These are phyloP conservation scores for Entomortierella lignicola DNA, from an alignment of 192 early-diverging fungal species.

Conservation along the genomic window DNA sequence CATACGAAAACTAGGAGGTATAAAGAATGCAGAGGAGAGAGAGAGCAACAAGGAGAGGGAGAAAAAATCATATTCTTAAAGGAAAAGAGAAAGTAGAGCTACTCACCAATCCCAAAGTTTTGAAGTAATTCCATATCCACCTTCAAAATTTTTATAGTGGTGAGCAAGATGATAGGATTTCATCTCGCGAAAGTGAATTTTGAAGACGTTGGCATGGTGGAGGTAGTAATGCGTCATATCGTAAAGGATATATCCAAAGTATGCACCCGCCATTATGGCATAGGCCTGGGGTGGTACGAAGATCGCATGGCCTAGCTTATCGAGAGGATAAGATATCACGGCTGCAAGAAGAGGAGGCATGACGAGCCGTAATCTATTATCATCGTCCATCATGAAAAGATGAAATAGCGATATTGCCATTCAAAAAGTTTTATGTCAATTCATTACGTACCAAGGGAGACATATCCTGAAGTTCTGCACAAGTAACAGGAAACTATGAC, in stretches of 20 bases:
- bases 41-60: not conserved
- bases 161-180: slow-evolving; percentile 97
- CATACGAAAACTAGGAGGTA: too few relatives aligned
- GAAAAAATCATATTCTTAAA: not conserved
- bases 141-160: slow-evolving; percentile 92
- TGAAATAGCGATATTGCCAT: too few relatives aligned
- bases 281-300: slow-evolving; percentile 74
- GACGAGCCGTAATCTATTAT: slow-evolving; percentile 88
- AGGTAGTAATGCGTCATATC: slow-evolving; percentile 96
- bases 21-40: not conserved
- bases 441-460: too few relatives aligned
- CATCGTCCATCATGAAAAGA: too few relatives aligned
- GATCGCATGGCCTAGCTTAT: slow-evolving; percentile 62
- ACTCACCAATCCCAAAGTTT: slow-evolving; percentile 83
- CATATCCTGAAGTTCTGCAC: not conserved
- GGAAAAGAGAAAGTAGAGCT: not conserved
- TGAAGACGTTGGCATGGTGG: slow-evolving; percentile 86
- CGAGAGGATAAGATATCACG: slow-evolving; percentile 72
- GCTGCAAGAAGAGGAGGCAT: slow-evolving; percentile 92
- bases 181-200: slow-evolving; percentile 82
- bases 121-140: slow-evolving; percentile 90
- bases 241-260: slow-evolving; percentile 89
- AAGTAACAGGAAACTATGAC: not conserved
- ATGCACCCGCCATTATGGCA: slow-evolving; percentile 78
- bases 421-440: too few relatives aligned